These are phyloP conservation scores for Daedaleopsis sinensis DNA, from an alignment of 768 basidiomycete species.

Conservation along the genomic window DNA sequence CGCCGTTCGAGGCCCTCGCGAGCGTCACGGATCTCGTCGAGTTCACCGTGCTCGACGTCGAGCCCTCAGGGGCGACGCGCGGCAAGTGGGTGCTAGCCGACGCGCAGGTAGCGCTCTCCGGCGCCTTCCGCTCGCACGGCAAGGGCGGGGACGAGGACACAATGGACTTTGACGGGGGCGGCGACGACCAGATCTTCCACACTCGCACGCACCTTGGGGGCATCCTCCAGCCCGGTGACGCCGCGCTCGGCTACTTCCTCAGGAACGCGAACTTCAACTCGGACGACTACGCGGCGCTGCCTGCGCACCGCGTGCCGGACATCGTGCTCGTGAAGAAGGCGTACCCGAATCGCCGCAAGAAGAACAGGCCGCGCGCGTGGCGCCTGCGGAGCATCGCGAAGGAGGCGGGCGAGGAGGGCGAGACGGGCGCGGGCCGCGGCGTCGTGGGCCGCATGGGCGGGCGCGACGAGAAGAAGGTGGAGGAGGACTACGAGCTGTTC, in stretches of 20 bases:
- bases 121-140: slow-evolving; percentile 68
- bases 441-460: slow-evolving; percentile 92
- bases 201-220: slow-evolving; percentile 96
- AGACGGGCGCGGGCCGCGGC: slow-evolving; percentile 75
- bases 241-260: slow-evolving; percentile 89
- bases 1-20: slow-evolving; percentile 84
- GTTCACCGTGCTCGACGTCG: slow-evolving; percentile 94
- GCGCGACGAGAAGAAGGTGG: slow-evolving; percentile 88
- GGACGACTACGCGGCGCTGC: slow-evolving; percentile 74
- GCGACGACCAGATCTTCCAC: slow-evolving; percentile 79
- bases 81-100: slow-evolving; percentile 86
- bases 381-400: slow-evolving; percentile 90
- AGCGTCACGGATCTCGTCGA: slow-evolving; percentile 85
- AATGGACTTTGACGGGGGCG: slow-evolving; percentile 67
- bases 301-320: slow-evolving; percentile 76
- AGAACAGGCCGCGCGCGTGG: slow-evolving; percentile 84
- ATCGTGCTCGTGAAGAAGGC: slow-evolving; percentile 94
- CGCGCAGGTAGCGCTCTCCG: slow-evolving; percentile 87
- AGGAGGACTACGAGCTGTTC: slow-evolving; percentile 97
- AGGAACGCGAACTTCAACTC: slow-evolving; percentile 93
- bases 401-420: slow-evolving; percentile 86
- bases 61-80: slow-evolving; percentile 69
- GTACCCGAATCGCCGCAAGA: slow-evolving; percentile 93
- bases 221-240: slow-evolving; percentile 92
- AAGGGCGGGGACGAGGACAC: slow-evolving; percentile 47